Base-by-base conservation (phyloP, 2,329 filamentous ascomycete genomes). In the Aspergillus versicolor region DNA sequence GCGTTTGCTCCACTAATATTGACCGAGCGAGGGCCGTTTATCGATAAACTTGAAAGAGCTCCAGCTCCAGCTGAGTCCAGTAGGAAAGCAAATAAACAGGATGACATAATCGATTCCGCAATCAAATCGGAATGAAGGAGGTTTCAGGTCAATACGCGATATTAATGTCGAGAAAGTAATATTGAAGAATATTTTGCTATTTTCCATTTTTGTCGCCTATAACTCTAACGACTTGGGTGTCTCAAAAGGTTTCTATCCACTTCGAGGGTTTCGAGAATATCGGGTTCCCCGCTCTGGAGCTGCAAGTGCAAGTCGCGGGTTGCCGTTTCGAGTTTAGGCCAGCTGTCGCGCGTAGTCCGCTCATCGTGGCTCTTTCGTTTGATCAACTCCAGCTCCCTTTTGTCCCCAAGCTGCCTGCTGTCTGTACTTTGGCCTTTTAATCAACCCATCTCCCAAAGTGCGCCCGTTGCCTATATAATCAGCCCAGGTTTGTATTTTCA, bases 261-360 rank as follows among this genome's bases (percentile, higher is more conserved):
- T n/a, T 30, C 9, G 24, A 37, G 34, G 24, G 12, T 27, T 34
- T 44, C 46, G 30, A 43, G 24, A 21, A 45, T 46, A 45, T 44
- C 45, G 50, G 52, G 38, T 48, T 62, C 61, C 61, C 61, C 61
- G 57, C 61, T 58, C 59, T 54, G 52, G 40, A 63, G 65, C 64
- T 38, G 45, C 51, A 47, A 37, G 48, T 54, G 50, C 27, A 13
- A 54, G 51, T 48, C 48, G 43, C 48, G 54, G 47, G 5, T 41
- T 47, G 41, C 60, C 60, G 45, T 51, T 61, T 61, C 42, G 46
- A 52, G 56, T 71, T 54, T 66, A 70, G 70, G 67, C 67, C 70
- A 69, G 62, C 61, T 70, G 65, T 68, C 66, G 64, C 63, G 58
- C 60, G 57, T 45, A 9, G 27, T 57, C 56, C 51, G 63, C 61